Base-by-base conservation (phyloP, 495 filamentous ascomycete species). In the Parathielavia appendiculata region DNA sequence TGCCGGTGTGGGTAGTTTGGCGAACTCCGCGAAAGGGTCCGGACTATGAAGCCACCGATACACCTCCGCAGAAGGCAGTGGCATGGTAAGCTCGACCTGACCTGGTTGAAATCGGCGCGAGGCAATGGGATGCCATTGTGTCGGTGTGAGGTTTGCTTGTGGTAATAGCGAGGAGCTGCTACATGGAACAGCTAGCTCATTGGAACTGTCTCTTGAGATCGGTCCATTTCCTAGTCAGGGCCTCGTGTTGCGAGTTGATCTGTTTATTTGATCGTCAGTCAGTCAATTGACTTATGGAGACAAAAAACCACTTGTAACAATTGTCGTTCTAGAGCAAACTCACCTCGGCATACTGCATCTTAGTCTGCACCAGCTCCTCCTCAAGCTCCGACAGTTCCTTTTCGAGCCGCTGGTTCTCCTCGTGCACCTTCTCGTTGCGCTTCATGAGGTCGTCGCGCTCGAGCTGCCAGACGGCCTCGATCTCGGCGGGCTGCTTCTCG, bases 261-360 rank as follows among this genome's bases (percentile, higher is more conserved):
- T 93, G 68, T 69, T 23, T 72, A 22, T 41, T 32, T 30, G 36
- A 54, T 36, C 26, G 51, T n/a, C 14, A 51, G 47, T 56, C 20
- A 32, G 57, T n/a, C 57, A 12, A 23, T 23, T 1, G n/a, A n/a
- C 26, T 17, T n/a, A 34, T 26, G 41, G 35, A 20, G 36, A 38
- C 30, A 6, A 19, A 51, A 56, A n/a, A n/a, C n/a, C n/a, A n/a
- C n/a, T n/a, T n/a, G 35, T 12, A n/a, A 41, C 46, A 20, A 13
- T 0, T 0, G 5, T 13, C 32, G 36, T 46, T 17, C 7, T 14
- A 14, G 17, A 20, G 53, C 13, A 23, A 40, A 73, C 81, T 71
- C 81, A 97, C 93, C 86, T 96, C 90, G 32, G 93, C 93, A 76
- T 88, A 88, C 63, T 82, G 80, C 91, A 99, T 90, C 81, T 99